phyloP scores from a whole-genome alignment of 2,329 filamentous ascomycete genomes.

The Aphanoascus verrucosus region DNA sequence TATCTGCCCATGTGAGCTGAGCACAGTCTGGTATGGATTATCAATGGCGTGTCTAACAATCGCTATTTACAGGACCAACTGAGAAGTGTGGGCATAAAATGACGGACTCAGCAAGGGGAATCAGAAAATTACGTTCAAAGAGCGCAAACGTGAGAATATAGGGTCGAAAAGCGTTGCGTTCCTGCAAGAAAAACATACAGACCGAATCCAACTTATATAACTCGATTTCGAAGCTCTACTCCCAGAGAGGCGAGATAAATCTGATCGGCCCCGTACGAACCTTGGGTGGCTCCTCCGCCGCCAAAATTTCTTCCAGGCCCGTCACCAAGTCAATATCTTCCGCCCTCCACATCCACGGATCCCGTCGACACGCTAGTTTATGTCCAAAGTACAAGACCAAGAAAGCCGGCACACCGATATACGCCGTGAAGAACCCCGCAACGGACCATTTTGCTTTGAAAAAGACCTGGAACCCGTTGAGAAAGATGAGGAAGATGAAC shows the following conservation, averaged over 20 bases:
- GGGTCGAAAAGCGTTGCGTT: not conserved
- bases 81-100: too few species aligned
- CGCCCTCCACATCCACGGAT: slow-evolving; percentile 43
- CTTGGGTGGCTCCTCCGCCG: slow-evolving; percentile 32
- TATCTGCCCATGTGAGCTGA: too few species aligned
- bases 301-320: slow-evolving; percentile 43
- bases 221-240: slow-evolving; percentile 5
- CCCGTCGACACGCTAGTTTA: slow-evolving; percentile 36
- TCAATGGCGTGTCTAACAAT: too few species aligned
- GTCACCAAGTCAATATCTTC: slow-evolving; percentile 45
- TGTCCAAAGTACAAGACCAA: slow-evolving; percentile 45
- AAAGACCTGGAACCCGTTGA: slow-evolving; percentile 68
- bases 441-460: slow-evolving; percentile 54
- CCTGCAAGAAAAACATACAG: not conserved
- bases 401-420: slow-evolving; percentile 56
- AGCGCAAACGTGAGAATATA: not conserved
- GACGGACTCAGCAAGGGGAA: too few species aligned
- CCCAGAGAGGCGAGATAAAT: slow-evolving; percentile 14
- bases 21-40: too few species aligned
- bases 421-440: slow-evolving; percentile 54
- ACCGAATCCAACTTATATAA: not conserved
- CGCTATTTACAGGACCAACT: too few species aligned
- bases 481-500: slow-evolving; percentile 51
- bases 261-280: slow-evolving; percentile 17
- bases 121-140: not conserved